Evolutionary conservation across 208 protist genomes (phyloP).

Genomic region (Porcisia hertigi): DNA sequence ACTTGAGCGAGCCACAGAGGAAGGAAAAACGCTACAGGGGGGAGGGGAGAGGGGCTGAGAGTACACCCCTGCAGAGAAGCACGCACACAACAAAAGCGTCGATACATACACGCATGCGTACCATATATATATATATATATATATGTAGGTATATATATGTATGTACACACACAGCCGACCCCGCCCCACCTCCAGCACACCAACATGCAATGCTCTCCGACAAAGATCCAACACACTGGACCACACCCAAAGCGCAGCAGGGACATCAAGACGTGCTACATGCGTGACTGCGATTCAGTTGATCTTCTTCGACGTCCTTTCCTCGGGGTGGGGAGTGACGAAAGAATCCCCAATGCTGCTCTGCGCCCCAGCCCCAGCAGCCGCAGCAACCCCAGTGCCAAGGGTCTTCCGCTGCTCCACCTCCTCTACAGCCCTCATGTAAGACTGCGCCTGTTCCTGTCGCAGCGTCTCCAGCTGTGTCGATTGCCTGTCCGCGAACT

Average conservation of each 20-base stretch:
- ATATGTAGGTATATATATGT: too few species aligned
- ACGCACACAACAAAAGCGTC: not conserved
- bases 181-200: not conserved
- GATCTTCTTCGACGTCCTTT: not conserved
- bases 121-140: not conserved
- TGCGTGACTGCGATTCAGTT: not conserved
- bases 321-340: not conserved
- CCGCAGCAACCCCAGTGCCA: constrained; percentile 26
- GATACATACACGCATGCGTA: not conserved
- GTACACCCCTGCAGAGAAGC: not conserved
- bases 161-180: too few species aligned
- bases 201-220: not conserved
- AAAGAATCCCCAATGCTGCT: constrained; percentile 13
- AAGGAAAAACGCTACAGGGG: not conserved
- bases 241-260: not conserved
- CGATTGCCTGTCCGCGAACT: constrained; percentile 44
- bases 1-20: not conserved
- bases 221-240: not conserved
- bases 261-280: not conserved
- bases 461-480: constrained; percentile 58
- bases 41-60: not conserved
- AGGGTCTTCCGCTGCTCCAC: constrained; percentile 61
- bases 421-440: constrained; percentile 61
- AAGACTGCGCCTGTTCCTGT: constrained; percentile 73
- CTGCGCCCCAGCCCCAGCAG: constrained; percentile 21